phyloP scores from a whole-genome alignment of 2,329 filamentous ascomycete genomes.

The Penicillium sp. region DNA sequence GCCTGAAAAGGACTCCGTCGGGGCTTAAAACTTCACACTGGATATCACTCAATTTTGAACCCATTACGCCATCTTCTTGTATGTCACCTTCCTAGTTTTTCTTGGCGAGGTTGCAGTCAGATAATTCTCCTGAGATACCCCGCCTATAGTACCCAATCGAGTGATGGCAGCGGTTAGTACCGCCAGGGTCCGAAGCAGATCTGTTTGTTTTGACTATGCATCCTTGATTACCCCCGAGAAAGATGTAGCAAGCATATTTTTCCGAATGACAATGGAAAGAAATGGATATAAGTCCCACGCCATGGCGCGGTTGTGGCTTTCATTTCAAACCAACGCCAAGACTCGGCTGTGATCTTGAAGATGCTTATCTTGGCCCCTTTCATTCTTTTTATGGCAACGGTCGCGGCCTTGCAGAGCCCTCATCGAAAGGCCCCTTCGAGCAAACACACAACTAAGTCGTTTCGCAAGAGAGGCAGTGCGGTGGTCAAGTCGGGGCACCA shows the following conservation, averaged over 20 bases:
- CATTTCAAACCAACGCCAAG: background rate
- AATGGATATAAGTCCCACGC: background rate
- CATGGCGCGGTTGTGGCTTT: background rate
- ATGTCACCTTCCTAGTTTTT: conserved; percentile 27
- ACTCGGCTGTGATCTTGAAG: background rate
- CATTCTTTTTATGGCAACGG: conserved; percentile 15
- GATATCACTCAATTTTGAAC: background rate
- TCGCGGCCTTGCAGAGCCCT: conserved; percentile 28
- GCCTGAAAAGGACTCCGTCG: conserved; percentile 6
- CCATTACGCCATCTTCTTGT: background rate
- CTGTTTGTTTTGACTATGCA: background rate
- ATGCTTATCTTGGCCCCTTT: conserved; percentile 5
- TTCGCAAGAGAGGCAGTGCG: conserved; percentile 13
- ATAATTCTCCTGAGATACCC: conserved; percentile 8
- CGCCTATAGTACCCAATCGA: conserved; percentile 13
- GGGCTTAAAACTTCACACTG: background rate
- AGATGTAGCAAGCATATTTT: background rate
- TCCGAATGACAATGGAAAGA: background rate
- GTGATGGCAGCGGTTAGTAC: background rate
- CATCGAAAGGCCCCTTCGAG: conserved; percentile 25
- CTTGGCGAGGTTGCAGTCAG: conserved; percentile 26
- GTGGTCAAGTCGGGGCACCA: conserved; percentile 9
- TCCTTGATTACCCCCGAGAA: background rate
- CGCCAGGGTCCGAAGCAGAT: background rate
- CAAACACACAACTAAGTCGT: background rate